Evolutionary conservation across 306 rosid species (phyloP).

Genomic region (Carpinus fangiana): DNA sequence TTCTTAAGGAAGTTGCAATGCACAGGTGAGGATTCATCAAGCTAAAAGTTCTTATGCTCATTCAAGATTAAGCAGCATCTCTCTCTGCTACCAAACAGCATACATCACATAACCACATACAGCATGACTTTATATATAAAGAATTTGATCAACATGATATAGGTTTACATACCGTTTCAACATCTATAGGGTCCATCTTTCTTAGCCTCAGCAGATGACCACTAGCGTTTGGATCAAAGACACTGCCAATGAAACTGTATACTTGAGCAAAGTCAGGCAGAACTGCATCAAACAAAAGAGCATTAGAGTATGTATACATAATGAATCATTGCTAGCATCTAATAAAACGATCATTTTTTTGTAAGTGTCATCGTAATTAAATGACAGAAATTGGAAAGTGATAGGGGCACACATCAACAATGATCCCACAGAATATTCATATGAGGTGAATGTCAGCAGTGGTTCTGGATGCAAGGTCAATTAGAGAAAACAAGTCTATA

Average conservation of each 20-base stretch:
- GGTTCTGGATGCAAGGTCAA: background rate
- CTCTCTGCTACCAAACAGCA: background rate
- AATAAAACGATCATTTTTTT: background rate
- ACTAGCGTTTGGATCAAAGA: slow-evolving; percentile 72
- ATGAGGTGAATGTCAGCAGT: background rate
- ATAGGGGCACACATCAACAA: background rate
- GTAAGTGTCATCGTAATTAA: background rate
- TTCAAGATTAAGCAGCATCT: background rate
- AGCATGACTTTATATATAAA: background rate
- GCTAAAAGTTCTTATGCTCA: background rate
- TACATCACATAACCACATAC: background rate
- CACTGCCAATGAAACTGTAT: slow-evolving; percentile 88
- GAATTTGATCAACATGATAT: background rate
- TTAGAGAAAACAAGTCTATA: background rate
- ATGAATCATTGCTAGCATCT: background rate
- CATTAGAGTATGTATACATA: background rate
- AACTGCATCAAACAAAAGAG: slow-evolving; percentile 56
- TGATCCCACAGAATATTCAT: background rate
- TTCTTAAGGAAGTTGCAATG: background rate
- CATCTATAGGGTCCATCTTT: slow-evolving; percentile 88
- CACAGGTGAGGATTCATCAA: background rate
- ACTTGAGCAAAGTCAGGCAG: slow-evolving; percentile 90
- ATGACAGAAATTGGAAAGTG: background rate
- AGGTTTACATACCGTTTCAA: slow-evolving; percentile 67
- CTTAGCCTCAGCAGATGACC: slow-evolving; percentile 83